phyloP scores from a whole-genome alignment of 129 eudicot species.

The Kitagawia praeruptora region DNA sequence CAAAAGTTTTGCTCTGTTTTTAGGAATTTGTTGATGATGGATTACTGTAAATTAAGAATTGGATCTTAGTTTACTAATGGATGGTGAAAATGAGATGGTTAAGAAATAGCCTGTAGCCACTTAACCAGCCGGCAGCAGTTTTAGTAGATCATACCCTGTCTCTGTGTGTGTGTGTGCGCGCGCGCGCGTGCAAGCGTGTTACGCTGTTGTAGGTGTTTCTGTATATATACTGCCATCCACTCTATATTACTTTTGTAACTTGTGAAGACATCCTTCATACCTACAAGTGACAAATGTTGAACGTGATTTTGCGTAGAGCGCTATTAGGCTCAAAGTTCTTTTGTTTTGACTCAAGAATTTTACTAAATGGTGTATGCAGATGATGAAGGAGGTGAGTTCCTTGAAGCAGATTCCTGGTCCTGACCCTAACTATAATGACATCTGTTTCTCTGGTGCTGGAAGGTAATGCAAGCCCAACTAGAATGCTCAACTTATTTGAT shows the following conservation, averaged over 20 bases:
- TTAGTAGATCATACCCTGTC: neutral
- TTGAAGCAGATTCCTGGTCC: constrained; percentile 75
- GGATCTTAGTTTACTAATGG: neutral
- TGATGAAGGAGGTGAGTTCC: constrained; percentile 52
- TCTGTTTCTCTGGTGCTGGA: constrained; percentile 95
- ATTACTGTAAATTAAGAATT: neutral
- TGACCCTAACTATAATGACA: constrained; percentile 86
- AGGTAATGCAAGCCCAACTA: constrained; percentile 32
- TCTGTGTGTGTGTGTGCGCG: neutral
- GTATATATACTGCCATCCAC: neutral
- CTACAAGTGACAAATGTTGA: neutral
- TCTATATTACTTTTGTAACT: neutral
- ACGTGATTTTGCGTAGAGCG: neutral
- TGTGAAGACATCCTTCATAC: neutral
- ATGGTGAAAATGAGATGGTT: neutral
- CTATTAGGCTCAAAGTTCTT: neutral
- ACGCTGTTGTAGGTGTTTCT: neutral
- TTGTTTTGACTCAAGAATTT: neutral
- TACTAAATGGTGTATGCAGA: constrained; percentile 31
- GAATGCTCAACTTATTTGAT: neutral
- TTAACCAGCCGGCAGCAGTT: neutral
- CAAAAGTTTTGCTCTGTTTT: neutral
- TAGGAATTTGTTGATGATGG: neutral
- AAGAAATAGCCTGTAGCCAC: neutral
- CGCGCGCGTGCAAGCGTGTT: neutral